phyloP scores from a whole-genome alignment of 805 yeast genomes.

The Blastobotrys attinorum region DNA sequence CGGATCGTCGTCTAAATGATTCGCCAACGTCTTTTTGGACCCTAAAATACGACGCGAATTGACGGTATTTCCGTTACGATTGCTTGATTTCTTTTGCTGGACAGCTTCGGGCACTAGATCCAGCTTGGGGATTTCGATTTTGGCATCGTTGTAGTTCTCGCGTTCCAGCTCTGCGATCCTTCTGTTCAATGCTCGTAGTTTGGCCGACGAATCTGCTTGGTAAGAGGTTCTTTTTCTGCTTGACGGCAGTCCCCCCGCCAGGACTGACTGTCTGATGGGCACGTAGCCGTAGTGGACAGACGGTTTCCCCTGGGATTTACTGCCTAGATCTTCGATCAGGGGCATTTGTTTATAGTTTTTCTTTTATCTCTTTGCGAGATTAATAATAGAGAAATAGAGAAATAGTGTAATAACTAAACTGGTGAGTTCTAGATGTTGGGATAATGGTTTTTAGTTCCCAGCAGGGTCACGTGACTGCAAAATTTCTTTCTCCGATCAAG shows the following conservation, averaged over 20 bases:
- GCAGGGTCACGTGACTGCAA: neutral
- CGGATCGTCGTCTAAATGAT: slow-evolving; percentile 35
- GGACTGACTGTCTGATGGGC: neutral
- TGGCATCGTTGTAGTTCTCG: slow-evolving; percentile 31
- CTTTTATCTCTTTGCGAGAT: neutral
- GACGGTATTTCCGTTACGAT: slow-evolving; percentile 19
- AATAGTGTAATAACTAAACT: too few species aligned
- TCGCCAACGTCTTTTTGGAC: slow-evolving; percentile 31
- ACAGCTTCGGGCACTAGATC: slow-evolving; percentile 4
- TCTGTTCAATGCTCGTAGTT: slow-evolving; percentile 16
- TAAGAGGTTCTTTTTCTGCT: neutral
- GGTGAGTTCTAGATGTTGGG: neutral
- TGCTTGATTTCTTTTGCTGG: neutral
- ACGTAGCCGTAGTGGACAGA: neutral
- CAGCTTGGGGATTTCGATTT: slow-evolving; percentile 26
- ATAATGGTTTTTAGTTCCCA: neutral
- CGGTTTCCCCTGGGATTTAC: neutral
- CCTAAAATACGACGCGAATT: slow-evolving; percentile 31
- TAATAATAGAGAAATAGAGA: neutral
- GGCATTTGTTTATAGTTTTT: slow-evolving; percentile 1
- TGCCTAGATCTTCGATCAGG: slow-evolving; percentile 4
- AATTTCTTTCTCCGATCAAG: neutral
- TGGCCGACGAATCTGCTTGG: slow-evolving; percentile 10
- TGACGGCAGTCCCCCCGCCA: neutral
- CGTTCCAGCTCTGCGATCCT: slow-evolving; percentile 28